Percentiles rank a stretch among this genome's conserved stretches.
Conservation (phyloP, 768 basidiomycete genomes). For the Tylopilus felleus region DNA sequence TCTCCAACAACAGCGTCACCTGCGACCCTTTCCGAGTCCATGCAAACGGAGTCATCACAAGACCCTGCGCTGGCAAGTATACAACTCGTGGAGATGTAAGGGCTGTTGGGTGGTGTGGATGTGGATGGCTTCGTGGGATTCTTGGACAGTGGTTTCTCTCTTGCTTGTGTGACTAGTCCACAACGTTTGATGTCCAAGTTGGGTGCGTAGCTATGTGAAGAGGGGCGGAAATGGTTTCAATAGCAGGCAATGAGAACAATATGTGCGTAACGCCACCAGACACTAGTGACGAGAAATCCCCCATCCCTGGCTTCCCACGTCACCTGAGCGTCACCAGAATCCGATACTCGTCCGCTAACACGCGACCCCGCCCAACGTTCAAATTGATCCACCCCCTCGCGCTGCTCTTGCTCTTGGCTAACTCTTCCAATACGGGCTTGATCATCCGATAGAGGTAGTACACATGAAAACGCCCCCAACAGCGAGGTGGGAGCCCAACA, state of each 20-base stretch:
- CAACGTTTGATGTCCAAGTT: conserved; percentile 52
- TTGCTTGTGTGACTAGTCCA: conserved; percentile 26
- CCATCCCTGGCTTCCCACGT: too few relatives aligned
- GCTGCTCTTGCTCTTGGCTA: conserved; percentile 62
- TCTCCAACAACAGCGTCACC: too few relatives aligned
- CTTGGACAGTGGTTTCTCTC: conserved; percentile 48
- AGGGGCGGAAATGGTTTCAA: conserved; percentile 76
- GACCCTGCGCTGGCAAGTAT: too few relatives aligned
- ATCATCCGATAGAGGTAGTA: conserved; percentile 72
- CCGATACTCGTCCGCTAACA: conserved; percentile 58
- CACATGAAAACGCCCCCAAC: conserved; percentile 83
- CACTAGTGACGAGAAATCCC: too few relatives aligned
- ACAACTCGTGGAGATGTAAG: too few relatives aligned
- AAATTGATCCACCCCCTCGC: conserved; percentile 69
- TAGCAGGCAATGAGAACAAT: conserved; percentile 52
- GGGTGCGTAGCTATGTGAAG: conserved; percentile 68
- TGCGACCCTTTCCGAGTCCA: too few relatives aligned
- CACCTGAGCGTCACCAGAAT: conserved; percentile 83
- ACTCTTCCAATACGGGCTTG: conserved; percentile 75
- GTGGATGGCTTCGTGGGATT: conserved; percentile 61
- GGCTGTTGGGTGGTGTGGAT: conserved; percentile 24
- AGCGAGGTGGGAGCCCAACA: conserved; percentile 64
- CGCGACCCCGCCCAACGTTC: conserved; percentile 58
- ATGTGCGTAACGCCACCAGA: conserved; percentile 65
- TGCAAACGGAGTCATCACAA: too few relatives aligned